A percentile compares a stretch with the other conserved stretches of the same genome.
Evolutionary conservation across 2,329 filamentous ascomycete genomes (phyloP).

Genomic region (Hypoxylon sp.): DNA sequence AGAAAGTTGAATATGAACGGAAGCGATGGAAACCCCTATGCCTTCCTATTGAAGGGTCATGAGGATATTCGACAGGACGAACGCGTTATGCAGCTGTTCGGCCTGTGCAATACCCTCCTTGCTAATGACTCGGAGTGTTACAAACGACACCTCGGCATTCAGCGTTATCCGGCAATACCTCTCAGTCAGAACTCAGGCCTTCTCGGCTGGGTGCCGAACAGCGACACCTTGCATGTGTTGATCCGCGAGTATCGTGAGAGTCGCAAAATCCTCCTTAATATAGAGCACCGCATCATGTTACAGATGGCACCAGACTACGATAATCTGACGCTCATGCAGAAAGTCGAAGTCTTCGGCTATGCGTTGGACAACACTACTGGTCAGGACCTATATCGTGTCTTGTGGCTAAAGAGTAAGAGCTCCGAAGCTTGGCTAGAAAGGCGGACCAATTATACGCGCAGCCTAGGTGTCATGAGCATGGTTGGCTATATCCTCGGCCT

Average conservation of each 20-base stretch:
- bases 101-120: slow-evolving; percentile 94
- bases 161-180: slow-evolving; percentile 96
- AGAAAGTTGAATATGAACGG: slow-evolving; percentile 89
- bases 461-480: slow-evolving; percentile 99
- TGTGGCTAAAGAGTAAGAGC: slow-evolving; percentile 99
- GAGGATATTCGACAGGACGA: slow-evolving; percentile 99
- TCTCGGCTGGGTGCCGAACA: slow-evolving; percentile 96
- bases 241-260: slow-evolving; percentile 98
- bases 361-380: slow-evolving; percentile 99
- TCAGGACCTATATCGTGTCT: slow-evolving; percentile 95
- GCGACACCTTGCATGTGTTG: slow-evolving; percentile 94
- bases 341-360: slow-evolving; percentile 99
- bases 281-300: slow-evolving; percentile 99
- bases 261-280: slow-evolving; percentile 97
- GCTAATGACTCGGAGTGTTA: slow-evolving; percentile 95
- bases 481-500: slow-evolving; percentile 99
- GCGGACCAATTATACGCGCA: slow-evolving; percentile 98
- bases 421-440: slow-evolving; percentile 98
- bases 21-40: slow-evolving; percentile 88
- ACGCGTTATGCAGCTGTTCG: slow-evolving; percentile 99
- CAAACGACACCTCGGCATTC: slow-evolving; percentile 96
- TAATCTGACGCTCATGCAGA: slow-evolving; percentile 98
- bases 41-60: slow-evolving; percentile 96
- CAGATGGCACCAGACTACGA: slow-evolving; percentile 99
- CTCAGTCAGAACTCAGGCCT: slow-evolving; percentile 96